These are phyloP conservation scores for Cercis canadensis DNA, from an alignment of 306 rosid genomes.

Conservation along the genomic window DNA sequence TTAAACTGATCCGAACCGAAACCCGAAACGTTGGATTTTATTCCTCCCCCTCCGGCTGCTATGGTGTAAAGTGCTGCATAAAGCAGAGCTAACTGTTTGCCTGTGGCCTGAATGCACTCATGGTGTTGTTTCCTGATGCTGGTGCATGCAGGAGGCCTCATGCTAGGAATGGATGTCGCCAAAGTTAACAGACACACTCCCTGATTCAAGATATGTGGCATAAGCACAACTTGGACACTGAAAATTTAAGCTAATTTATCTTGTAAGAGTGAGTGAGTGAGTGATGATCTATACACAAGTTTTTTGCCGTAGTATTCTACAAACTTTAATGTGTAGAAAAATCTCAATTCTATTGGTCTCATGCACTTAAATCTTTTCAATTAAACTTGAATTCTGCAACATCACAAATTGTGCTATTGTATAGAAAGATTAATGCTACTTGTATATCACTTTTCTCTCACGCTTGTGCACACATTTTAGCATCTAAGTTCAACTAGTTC, in stretches of 20 bases:
- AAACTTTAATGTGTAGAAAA: no score
- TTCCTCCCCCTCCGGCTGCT: constrained; percentile 90
- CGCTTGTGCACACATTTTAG: no score
- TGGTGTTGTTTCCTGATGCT: constrained; percentile 59
- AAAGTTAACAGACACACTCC: constrained; percentile 71
- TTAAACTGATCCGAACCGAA: constrained; percentile 89
- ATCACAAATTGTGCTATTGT: no score
- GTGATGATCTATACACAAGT: no score
- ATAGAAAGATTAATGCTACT: no score
- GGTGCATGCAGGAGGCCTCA: constrained; percentile 79
- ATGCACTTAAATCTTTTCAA: no score
- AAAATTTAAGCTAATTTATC: neutral
- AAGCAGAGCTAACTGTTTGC: constrained; percentile 66
- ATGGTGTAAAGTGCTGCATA: constrained; percentile 74
- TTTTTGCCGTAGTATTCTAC: no score
- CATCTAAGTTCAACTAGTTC: no score
- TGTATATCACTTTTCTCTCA: no score
- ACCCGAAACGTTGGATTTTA: constrained; percentile 92
- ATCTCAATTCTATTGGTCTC: no score
- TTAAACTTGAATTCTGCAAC: no score
- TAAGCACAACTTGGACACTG: neutral
- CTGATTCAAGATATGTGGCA: constrained; percentile 45
- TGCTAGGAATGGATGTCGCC: constrained; percentile 71
- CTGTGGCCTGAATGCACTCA: constrained; percentile 62
- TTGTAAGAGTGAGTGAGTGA: no score